Base-by-base conservation (phyloP, 2,329 filamentous ascomycete species). In the Phialophora expanda region DNA sequence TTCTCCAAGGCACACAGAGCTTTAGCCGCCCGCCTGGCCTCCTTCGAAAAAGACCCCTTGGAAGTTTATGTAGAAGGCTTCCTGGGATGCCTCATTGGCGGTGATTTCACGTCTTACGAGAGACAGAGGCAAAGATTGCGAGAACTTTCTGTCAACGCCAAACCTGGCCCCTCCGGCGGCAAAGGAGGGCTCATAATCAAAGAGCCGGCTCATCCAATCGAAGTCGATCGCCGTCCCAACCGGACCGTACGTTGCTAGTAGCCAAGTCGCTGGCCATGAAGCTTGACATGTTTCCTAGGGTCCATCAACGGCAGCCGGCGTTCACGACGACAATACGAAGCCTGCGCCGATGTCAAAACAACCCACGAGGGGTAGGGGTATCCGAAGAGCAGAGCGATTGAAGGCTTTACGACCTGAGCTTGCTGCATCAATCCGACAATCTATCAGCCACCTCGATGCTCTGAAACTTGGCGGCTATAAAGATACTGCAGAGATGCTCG, bases 71-170 rank as follows among this genome's bases (percentile, higher is more conserved):
- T 72, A 24, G 56, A 69, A 55, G 91, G 88, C 74, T 86, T 97
- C 26, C 84, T 98, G 6, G 86, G 86, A 38, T 83, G 87, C 46
- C 84, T 97, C 46, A 81, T 96, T 61, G 89, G 85, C 11, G 93
- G 91, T 61, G 89, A 96, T 73, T 98, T 97, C 77, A 84, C 85
- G 5, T 86, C 87, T 1, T 96, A 96, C 74, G 80, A 85, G 22
- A 77, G 82, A 50, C 91, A 96, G 76, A 86, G 93, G 60, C 80
- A 84, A 12, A 89, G 85, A 69, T 79, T 93, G 8, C 79, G 80
- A 59, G 78, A 81, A 41, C 76, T 90, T 1, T 85, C 64, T 61
- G 50, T 57, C 38, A 44, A 56, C 14, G 41, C 38, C 51, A 20
- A 22, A 28, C 3, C 9, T 41, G 20, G 28, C 1, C 53, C 28